Evolutionary conservation across 139 green algal genomes (phyloP).

Genomic region (Coelastrella sp.): DNA sequence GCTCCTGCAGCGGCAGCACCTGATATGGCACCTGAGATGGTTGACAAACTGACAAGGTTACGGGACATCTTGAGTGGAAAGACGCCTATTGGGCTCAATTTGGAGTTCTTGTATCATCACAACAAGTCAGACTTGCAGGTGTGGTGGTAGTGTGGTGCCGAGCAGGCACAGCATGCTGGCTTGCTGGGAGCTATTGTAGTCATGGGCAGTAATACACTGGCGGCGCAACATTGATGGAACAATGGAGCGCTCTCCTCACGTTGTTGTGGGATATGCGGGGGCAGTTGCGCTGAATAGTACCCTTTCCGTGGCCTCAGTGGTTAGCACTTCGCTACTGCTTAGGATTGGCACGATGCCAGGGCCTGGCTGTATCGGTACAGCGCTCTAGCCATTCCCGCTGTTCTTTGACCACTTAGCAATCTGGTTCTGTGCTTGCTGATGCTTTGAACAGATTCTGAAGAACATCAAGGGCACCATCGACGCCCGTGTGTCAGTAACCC

Average conservation of each 20-base stretch:
- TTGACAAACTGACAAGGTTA: conserved; percentile 62
- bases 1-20: neutral
- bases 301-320: too few relatives aligned
- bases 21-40: conserved; percentile 46
- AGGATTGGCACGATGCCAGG: too few relatives aligned
- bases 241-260: too few relatives aligned
- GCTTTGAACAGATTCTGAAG: conserved; percentile 82
- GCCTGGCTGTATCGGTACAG: too few relatives aligned
- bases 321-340: too few relatives aligned
- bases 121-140: conserved; percentile 72
- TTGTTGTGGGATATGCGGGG: too few relatives aligned
- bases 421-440: neutral
- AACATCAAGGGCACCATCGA: conserved; percentile 94
- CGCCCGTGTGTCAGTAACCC: conserved; percentile 84
- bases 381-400: too few relatives aligned
- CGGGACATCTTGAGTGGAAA: conserved; percentile 88
- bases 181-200: too few relatives aligned
- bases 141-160: neutral
- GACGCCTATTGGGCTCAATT: conserved; percentile 88
- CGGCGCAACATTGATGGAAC: too few relatives aligned
- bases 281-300: too few relatives aligned
- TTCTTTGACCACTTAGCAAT: neutral
- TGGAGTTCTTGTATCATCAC: conserved; percentile 95
- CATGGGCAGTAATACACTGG: too few relatives aligned
- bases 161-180: neutral